Base-by-base conservation (phyloP, 345 rosid genomes). In the Hibiscus syriacus region DNA sequence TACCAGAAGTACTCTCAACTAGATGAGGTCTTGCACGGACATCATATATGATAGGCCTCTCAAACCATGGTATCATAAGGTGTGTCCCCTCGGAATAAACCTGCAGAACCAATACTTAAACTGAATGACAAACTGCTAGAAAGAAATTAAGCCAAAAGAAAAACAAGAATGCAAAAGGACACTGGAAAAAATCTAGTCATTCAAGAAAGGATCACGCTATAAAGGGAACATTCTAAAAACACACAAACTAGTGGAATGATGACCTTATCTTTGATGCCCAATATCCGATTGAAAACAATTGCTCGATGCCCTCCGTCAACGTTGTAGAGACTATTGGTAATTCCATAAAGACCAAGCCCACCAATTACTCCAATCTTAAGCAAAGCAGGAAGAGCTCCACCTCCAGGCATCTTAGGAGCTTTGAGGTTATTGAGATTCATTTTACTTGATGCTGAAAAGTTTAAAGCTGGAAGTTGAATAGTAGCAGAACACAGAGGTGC, bases 81-180 rank as follows among this genome's bases (percentile, higher is more conserved):
- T 93, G 97, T 5, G 98, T 93, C 10, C 98, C 98, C 73, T 93
- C 98, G 34, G 92, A 92, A 73, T 88, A 93, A 20, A 90, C 96
- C 98, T 93, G 79, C 80, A 70, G 5, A 53, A 22, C 16, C 58
- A 52, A 34, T 23, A 8, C 54, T 19, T 20, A 22, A 67, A 52
- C 20, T 0, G 3, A 1, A 19, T 41, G 58, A 32, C 48, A 39
- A 16, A 53, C 27, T 16, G 22, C 10, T 60, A 61, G 14, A 55
- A 30, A 54, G 17, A 71, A 43, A 23, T 27, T 17, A 4, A 25
- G 5, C 17, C 13, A 32, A 53, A 63, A 52, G 16, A 22, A 17
- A 36, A 36, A 60, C 29, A 19, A 19, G 10, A 10, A 5, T 36
- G 2, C 12, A 9, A 48, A 25, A 17, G 27, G 13, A 20, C 11